Base-by-base conservation (phyloP, 306 rosid genomes). In the Glycine latifolia region DNA sequence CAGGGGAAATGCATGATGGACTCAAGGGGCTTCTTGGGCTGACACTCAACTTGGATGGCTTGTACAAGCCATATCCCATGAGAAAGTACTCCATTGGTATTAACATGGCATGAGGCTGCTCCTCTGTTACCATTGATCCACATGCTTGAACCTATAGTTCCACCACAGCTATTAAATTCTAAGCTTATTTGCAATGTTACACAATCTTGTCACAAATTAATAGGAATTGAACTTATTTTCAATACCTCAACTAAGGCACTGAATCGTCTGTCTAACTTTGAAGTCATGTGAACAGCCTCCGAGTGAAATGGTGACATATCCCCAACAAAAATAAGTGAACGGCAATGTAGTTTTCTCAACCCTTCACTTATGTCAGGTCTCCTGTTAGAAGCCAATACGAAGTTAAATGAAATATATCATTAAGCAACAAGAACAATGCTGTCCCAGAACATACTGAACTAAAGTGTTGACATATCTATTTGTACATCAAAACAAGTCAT, bases 31-130 rank as follows among this genome's bases (percentile, higher is more conserved):
- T 93, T 81, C 99, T 90, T 1, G 98, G 98, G 85, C 98, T 93
- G 50, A 91, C 93, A 84, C 90, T 93, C n/a, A 55, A 46, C 84
- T 89, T 88, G 60, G 98, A 87, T 79, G 94, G 93, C 81, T 89
- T 87, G 85, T 88, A 90, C 73, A 93, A 77, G 62, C 99, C 98
- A 81, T 90, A 95, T 69, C 98, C 99, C 97, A 90, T 95, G 41
- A 93, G 90, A 79, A 93, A 95, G 73, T 91, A 93, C 85, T 95
- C 98, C 85, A 95, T 68, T 43, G 99, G 99, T 85, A 93, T 91
- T 89, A 91, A 84, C 99, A 95, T 93, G 4, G 99, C 98, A 71
- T 93, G 94, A 56, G 99, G 99, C 86, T 95, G 99, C 89, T 95
- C 99, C 87, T 91, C 99, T 59, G 98, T 95, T 79, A 95, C 97